A percentile compares a stretch with the other conserved stretches of the same genome.
phyloP scores from a whole-genome alignment of 805 yeast species.

The Myxozyma nipponensis region DNA sequence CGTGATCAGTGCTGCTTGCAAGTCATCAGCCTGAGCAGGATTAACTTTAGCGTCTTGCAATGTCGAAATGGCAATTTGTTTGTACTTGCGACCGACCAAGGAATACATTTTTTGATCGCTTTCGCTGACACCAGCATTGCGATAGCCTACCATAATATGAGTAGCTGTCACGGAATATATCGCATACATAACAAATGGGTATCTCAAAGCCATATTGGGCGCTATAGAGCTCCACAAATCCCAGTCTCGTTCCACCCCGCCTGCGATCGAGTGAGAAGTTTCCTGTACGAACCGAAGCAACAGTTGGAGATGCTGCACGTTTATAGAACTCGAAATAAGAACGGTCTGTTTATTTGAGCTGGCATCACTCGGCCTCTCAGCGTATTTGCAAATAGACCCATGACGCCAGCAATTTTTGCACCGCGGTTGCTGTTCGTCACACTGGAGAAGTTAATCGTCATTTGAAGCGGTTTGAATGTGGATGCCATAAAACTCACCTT shows the following conservation, averaged over 20 bases:
- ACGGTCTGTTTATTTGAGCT: neutral
- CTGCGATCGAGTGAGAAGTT: constrained; percentile 9
- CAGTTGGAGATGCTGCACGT: constrained; percentile 14
- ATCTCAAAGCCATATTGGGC: constrained; percentile 8
- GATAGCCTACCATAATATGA: constrained; percentile 2
- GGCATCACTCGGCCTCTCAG: constrained; percentile 4
- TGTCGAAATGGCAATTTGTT: constrained; percentile 10
- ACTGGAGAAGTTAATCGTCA: neutral
- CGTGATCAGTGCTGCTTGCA: constrained; percentile 15
- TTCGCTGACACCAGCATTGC: neutral
- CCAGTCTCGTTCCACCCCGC: no score
- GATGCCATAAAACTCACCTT: constrained; percentile 12
- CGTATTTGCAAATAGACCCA: constrained; percentile 13
- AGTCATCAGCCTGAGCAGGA: neutral
- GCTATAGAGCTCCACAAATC: constrained; percentile 8
- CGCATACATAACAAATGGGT: constrained; percentile 16
- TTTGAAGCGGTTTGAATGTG: no score
- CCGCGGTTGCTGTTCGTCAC: constrained; percentile 16
- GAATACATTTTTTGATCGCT: constrained; percentile 1
- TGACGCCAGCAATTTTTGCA: constrained; percentile 15
- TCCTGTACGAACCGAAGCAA: constrained; percentile 6
- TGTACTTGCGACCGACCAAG: constrained; percentile 8
- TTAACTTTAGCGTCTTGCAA: constrained; percentile 5
- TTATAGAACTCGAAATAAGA: constrained; percentile 5
- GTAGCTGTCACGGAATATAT: constrained; percentile 9